phyloP scores from a whole-genome alignment of 2,329 filamentous ascomycete genomes.

The Mariannaea sp. region DNA sequence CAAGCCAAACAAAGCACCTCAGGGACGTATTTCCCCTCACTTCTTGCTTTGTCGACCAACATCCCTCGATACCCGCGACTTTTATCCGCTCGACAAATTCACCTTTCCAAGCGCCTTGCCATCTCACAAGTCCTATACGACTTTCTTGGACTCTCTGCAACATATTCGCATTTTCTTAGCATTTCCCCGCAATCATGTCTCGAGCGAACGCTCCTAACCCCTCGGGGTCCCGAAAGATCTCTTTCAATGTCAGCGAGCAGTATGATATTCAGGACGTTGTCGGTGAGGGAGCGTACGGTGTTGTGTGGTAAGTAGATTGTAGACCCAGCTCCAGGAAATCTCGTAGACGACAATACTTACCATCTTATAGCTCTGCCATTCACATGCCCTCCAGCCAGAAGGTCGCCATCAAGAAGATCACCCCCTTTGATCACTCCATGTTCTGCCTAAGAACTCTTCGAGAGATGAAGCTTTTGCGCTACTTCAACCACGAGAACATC shows the following conservation, averaged over 20 bases:
- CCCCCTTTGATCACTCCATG: constrained; percentile 98
- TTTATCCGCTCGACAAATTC: constrained; percentile 12
- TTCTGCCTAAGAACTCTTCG: constrained; percentile 95
- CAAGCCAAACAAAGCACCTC: constrained; percentile 34
- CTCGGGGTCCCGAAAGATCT: constrained; percentile 85
- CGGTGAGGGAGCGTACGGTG: constrained; percentile 96
- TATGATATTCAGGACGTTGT: constrained; percentile 99
- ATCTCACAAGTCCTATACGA: constrained; percentile 10
- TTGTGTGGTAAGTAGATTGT: constrained; percentile 78
- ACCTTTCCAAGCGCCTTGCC: constrained; percentile 18
- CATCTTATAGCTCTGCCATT: constrained; percentile 75
- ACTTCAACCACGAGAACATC: constrained; percentile 99
- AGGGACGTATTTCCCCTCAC: constrained; percentile 31
- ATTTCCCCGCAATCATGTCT: constrained; percentile 49
- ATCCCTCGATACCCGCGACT: constrained; percentile 17
- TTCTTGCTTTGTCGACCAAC: constrained; percentile 11
- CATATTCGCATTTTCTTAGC: constrained; percentile 6
- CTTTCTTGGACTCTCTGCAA: not conserved
- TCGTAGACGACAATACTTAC: constrained; percentile 5
- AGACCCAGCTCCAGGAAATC: not conserved
- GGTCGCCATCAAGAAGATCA: constrained; percentile 99
- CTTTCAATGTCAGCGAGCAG: constrained; percentile 99
- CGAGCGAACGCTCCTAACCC: constrained; percentile 61
- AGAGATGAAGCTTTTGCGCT: constrained; percentile 98
- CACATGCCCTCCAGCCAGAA: constrained; percentile 98